A percentile compares a stretch with the other conserved stretches of the same genome.
These are phyloP conservation scores for Exophiala aquamarina DNA, from an alignment of 2,329 filamentous ascomycete species.

Conservation along the genomic window DNA sequence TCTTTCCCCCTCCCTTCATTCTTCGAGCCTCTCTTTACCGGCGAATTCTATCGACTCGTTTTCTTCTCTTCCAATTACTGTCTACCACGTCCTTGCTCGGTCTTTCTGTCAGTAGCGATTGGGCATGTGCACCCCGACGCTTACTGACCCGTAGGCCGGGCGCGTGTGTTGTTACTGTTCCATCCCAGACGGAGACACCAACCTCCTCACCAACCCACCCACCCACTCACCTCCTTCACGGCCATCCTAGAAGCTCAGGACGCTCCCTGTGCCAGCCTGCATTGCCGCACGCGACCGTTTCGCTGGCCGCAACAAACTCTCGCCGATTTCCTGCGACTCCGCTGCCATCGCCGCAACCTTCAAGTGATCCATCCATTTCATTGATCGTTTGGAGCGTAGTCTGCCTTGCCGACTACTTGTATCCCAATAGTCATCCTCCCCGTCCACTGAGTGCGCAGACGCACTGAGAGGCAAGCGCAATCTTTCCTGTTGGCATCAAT, in stretches of 20 bases:
- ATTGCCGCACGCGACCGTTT: conserved; percentile 22
- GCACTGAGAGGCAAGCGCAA: neutral
- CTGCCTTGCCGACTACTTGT: conserved; percentile 16
- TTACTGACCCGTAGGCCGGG: conserved; percentile 11
- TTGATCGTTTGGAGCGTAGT: conserved; percentile 9
- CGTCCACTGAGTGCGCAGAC: neutral
- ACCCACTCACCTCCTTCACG: conserved; percentile 7
- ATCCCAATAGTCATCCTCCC: conserved; percentile 2
- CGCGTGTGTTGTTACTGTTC: conserved; percentile 2
- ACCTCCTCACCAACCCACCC: too few species aligned
- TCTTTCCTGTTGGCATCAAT: conserved; percentile 7
- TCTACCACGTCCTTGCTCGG: conserved; percentile 14
- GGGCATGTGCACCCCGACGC: conserved; percentile 6
- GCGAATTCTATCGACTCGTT: neutral
- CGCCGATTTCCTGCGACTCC: neutral
- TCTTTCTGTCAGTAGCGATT: conserved; percentile 2
- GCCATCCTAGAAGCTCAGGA: conserved; percentile 6
- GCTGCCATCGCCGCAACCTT: too few species aligned
- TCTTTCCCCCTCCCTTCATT: conserved; percentile 12
- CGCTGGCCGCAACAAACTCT: conserved; percentile 18
- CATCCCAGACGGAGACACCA: too few species aligned
- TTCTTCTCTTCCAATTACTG: conserved; percentile 18
- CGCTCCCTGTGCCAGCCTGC: conserved; percentile 13
- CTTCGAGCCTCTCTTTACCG: conserved; percentile 9
- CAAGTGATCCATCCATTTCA: neutral